A percentile compares a stretch with the other conserved stretches of the same genome.
These are phyloP conservation scores for Phytophthora foliorum DNA, from an alignment of 352 stramenopile genomes.

Conservation along the genomic window DNA sequence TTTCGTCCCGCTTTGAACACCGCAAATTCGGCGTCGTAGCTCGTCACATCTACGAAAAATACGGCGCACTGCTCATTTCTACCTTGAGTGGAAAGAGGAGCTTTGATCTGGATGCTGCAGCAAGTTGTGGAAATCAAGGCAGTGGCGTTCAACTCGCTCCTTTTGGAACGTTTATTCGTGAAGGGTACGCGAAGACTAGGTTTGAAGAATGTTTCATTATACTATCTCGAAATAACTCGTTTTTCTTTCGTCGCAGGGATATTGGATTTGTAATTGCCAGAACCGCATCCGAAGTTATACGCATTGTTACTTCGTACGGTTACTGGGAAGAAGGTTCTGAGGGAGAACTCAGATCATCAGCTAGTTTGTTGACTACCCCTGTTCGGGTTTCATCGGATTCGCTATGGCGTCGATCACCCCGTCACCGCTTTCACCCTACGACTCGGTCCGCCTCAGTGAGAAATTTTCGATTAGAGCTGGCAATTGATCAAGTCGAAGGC, in stretches of 20 bases:
- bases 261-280: constrained; percentile 74
- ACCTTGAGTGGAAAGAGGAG: constrained; percentile 26
- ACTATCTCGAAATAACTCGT: background rate
- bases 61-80: constrained; percentile 51
- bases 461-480: constrained; percentile 35
- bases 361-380: constrained; percentile 23
- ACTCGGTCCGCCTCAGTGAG: constrained; percentile 30
- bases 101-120: background rate
- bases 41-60: constrained; percentile 66
- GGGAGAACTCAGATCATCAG: constrained; percentile 15
- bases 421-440: constrained; percentile 34
- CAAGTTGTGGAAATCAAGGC: background rate
- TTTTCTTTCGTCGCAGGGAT: constrained; percentile 43
- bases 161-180: constrained; percentile 52
- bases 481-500: constrained; percentile 9
- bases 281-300: constrained; percentile 55
- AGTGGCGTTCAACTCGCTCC: constrained; percentile 45
- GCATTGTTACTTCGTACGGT: constrained; percentile 69
- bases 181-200: constrained; percentile 53
- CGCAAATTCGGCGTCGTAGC: constrained; percentile 64
- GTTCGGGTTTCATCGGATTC: constrained; percentile 57
- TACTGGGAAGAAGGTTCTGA: constrained; percentile 46
- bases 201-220: background rate
- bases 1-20: constrained; percentile 63
- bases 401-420: constrained; percentile 46